Percentiles rank a stretch among this genome's conserved stretches.
Evolutionary conservation across 2,329 filamentous ascomycete species (phyloP).

Genomic region (Pseudogymnoascus sp.): DNA sequence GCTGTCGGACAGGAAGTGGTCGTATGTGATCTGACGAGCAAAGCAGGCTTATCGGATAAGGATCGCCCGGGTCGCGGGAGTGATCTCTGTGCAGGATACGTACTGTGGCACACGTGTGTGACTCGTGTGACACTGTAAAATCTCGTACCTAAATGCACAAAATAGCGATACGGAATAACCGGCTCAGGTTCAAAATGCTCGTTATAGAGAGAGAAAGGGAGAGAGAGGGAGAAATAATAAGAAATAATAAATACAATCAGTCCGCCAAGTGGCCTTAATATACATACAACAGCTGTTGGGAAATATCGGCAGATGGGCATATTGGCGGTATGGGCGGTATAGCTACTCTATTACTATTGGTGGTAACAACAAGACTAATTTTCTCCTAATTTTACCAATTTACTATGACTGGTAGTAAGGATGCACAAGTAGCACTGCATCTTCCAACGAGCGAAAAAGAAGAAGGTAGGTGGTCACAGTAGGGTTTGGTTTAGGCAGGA

Average conservation of each 20-base stretch:
- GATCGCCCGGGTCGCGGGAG: background rate
- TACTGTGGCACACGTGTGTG: background rate
- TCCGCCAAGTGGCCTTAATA: background rate
- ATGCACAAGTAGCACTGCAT: background rate
- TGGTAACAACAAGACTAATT: background rate
- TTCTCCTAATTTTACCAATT: background rate
- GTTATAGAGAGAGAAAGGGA: background rate
- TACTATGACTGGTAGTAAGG: background rate
- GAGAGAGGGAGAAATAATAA: background rate
- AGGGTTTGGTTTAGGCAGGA: slow-evolving; percentile 7
- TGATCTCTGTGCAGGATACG: background rate
- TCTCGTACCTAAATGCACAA: background rate
- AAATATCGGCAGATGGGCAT: background rate
- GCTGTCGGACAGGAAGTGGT: background rate
- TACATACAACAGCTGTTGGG: background rate
- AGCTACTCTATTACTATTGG: background rate
- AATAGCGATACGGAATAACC: background rate
- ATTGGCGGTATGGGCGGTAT: background rate
- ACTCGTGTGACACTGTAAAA: background rate
- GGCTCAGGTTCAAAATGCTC: background rate
- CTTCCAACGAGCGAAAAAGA: background rate
- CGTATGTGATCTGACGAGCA: background rate
- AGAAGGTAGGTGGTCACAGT: background rate
- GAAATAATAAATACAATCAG: too few species aligned
- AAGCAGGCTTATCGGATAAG: slow-evolving; percentile 3